Percentiles rank a stretch among this genome's conserved stretches.
phyloP scores from a whole-genome alignment of 805 yeast genomes.

The Kazachstania viticola region DNA sequence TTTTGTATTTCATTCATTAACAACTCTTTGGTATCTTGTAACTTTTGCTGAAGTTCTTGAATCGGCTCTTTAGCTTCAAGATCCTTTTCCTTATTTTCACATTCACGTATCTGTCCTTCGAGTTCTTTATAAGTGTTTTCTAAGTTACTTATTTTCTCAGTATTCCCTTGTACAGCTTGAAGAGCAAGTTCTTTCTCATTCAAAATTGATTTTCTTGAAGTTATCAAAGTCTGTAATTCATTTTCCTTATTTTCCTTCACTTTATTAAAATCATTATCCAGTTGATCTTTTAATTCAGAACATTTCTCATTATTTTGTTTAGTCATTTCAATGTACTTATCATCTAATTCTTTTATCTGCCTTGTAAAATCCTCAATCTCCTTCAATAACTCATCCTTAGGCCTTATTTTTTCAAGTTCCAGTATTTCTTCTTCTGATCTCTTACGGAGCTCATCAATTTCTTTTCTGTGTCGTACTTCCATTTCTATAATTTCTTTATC shows the following conservation, averaged over 20 bases:
- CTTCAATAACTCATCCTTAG: slow-evolving; percentile 12
- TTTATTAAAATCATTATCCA: not conserved
- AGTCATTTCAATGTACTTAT: not conserved
- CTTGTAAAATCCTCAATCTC: slow-evolving; percentile 1
- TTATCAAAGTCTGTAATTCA: not conserved
- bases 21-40: not conserved
- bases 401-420: slow-evolving; percentile 11
- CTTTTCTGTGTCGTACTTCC: slow-evolving; percentile 15
- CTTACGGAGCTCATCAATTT: slow-evolving; percentile 7
- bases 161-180: not conserved
- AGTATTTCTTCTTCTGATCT: slow-evolving; percentile 13
- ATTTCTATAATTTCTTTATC: slow-evolving; percentile 20
- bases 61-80: not conserved
- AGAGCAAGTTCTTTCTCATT: not conserved
- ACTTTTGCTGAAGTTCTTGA: not conserved
- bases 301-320: slow-evolving; percentile 1
- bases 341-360: not conserved
- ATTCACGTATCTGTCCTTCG: not conserved
- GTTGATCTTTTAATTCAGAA: not conserved
- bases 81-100: not conserved
- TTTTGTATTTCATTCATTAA: not conserved
- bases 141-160: no score
- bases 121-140: not conserved
- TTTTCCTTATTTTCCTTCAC: not conserved
- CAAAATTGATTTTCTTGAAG: not conserved